These are phyloP conservation scores for Phalaenopsis aphrodite DNA, from an alignment of 106 monocot species.

Conservation along the genomic window DNA sequence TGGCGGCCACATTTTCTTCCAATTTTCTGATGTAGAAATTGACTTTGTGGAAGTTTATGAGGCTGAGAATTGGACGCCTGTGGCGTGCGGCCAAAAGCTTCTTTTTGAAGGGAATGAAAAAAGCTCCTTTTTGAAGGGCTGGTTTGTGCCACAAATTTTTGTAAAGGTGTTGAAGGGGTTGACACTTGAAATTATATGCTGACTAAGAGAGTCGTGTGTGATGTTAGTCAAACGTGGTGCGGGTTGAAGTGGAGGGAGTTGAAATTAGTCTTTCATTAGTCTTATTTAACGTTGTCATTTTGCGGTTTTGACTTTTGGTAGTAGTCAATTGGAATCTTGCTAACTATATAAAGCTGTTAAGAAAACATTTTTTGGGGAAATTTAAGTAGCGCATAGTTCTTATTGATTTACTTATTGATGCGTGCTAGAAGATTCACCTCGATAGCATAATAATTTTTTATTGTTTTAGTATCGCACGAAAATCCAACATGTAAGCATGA, in stretches of 20 bases:
- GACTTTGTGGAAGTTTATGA: background rate
- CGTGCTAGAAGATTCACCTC: too few relatives aligned
- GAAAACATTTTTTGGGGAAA: too few relatives aligned
- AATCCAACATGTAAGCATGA: too few relatives aligned
- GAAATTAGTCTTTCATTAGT: background rate
- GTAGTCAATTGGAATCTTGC: too few relatives aligned
- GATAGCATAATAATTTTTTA: too few relatives aligned
- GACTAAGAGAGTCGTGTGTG: background rate
- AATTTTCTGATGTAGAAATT: background rate
- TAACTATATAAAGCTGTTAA: too few relatives aligned
- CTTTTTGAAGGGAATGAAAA: background rate
- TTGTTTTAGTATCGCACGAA: too few relatives aligned
- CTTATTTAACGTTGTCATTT: background rate
- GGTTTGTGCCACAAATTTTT: background rate
- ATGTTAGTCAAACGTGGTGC: background rate
- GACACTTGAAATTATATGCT: background rate
- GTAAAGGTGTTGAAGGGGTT: background rate
- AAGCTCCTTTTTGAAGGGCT: background rate
- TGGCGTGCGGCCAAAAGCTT: too few relatives aligned
- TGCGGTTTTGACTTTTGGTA: too few relatives aligned
- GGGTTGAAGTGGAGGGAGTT: background rate
- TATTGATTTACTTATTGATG: too few relatives aligned
- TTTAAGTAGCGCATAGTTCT: too few relatives aligned
- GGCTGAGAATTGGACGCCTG: background rate
- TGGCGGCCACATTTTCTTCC: background rate